Evolutionary conservation across 108 stramenopile genomes (phyloP).

Genomic region (Cyclotella atomus): DNA sequence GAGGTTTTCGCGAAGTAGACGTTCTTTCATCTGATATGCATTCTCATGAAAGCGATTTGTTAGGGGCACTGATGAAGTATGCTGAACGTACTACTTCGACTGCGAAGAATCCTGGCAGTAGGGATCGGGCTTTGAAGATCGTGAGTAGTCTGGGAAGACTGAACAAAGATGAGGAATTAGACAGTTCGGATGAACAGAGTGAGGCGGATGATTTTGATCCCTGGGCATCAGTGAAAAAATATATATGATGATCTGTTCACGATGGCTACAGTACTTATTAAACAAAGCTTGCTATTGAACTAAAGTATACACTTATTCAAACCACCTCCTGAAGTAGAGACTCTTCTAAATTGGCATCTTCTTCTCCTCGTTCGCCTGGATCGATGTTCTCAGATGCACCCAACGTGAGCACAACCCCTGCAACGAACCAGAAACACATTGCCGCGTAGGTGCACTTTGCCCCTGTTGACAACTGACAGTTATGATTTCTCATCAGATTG

Average conservation of each 20-base stretch:
- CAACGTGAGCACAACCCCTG: not conserved
- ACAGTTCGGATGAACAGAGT: slow-evolving; percentile 4
- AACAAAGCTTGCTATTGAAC: too few species aligned
- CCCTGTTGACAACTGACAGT: slow-evolving; percentile 5
- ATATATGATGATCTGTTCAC: slow-evolving; percentile 2
- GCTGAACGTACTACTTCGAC: slow-evolving; percentile 56
- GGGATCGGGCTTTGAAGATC: slow-evolving; percentile 78
- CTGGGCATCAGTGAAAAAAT: slow-evolving; percentile 68
- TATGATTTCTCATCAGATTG: slow-evolving; percentile 8
- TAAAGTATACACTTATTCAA: too few species aligned
- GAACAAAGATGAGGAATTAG: slow-evolving; percentile 55
- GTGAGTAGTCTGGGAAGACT: slow-evolving; percentile 64
- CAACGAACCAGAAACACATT: slow-evolving; percentile 10
- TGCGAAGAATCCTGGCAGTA: slow-evolving; percentile 59
- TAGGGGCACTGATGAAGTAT: slow-evolving; percentile 65
- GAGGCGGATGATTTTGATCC: slow-evolving; percentile 65
- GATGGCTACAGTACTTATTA: too few species aligned
- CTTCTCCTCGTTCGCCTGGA: not conserved
- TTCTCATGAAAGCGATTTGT: slow-evolving; percentile 72
- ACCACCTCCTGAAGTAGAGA: not conserved
- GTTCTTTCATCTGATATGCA: slow-evolving; percentile 74
- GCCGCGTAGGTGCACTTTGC: slow-evolving; percentile 12
- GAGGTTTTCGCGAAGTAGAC: slow-evolving; percentile 76
- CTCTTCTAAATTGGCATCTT: slow-evolving; percentile 4
- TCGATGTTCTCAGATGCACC: not conserved